Conservation (phyloP, 2,329 filamentous ascomycete genomes). For the Mycosphaerella arachidis region DNA sequence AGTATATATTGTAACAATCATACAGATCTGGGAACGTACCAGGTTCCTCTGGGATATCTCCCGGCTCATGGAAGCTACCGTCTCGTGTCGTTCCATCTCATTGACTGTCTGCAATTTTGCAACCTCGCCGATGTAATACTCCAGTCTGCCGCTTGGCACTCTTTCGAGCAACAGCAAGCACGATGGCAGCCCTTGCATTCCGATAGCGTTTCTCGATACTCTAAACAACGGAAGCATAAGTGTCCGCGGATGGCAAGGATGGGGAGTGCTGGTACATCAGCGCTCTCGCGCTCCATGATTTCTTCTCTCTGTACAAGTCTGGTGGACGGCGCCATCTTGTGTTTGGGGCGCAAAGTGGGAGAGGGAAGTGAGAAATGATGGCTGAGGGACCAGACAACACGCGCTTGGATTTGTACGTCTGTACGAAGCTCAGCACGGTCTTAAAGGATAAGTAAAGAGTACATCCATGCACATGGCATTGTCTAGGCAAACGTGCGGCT, state of each 20-base stretch:
- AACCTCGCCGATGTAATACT: background rate
- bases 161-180: background rate
- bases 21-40: background rate
- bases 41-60: background rate
- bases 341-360: too few species aligned
- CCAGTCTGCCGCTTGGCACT: background rate
- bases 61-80: background rate
- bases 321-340: background rate
- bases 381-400: too few species aligned
- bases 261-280: background rate
- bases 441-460: too few species aligned
- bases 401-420: too few species aligned
- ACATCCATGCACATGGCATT: too few species aligned
- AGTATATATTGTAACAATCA: too few species aligned
- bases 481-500: too few species aligned
- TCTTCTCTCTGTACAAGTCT: background rate
- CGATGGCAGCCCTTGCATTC: background rate
- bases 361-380: too few species aligned
- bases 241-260: background rate
- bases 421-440: too few species aligned
- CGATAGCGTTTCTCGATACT: background rate
- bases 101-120: background rate
- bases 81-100: background rate
- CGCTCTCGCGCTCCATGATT: background rate
- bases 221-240: background rate